These are phyloP conservation scores for Amylocarpus encephaloides DNA, from an alignment of 2,329 filamentous ascomycete species.

Conservation along the genomic window DNA sequence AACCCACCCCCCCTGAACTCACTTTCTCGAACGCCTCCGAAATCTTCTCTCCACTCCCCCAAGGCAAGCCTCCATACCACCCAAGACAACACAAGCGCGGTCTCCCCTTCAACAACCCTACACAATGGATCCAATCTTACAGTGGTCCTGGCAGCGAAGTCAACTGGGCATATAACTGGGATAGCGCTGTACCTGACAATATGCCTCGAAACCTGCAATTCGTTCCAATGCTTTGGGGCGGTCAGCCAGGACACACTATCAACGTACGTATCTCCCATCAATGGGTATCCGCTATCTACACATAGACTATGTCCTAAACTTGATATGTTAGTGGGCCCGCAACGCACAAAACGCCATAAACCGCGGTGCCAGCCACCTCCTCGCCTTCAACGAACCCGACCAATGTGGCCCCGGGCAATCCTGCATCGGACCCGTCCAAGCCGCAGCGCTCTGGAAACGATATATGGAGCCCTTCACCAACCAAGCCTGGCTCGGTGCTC, in stretches of 20 bases:
- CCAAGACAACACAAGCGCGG: slow-evolving; percentile 2
- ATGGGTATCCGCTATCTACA: not conserved
- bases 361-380: slow-evolving; percentile 1
- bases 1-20: too few relatives aligned
- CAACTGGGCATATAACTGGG: slow-evolving; percentile 9
- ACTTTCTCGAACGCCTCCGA: too few relatives aligned
- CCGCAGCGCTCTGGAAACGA: slow-evolving; percentile 32
- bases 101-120: slow-evolving; percentile 7
- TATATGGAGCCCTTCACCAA: slow-evolving; percentile 38
- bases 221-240: slow-evolving; percentile 10
- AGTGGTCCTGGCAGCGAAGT: not conserved
- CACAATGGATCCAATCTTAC: slow-evolving; percentile 3
- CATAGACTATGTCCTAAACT: too few relatives aligned
- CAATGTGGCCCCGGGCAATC: not conserved
- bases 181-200: not conserved
- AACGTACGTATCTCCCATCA: not conserved
- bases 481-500: slow-evolving; percentile 37
- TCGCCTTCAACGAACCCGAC: slow-evolving; percentile 7
- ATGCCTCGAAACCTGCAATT: slow-evolving; percentile 3
- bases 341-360: not conserved
- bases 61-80: not conserved
- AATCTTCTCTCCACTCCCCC: too few relatives aligned
- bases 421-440: slow-evolving; percentile 15
- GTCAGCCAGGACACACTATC: not conserved
- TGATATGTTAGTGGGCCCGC: not conserved